phyloP scores from a whole-genome alignment of 1,284 basidiomycete genomes.

The Crepidotus sp. region DNA sequence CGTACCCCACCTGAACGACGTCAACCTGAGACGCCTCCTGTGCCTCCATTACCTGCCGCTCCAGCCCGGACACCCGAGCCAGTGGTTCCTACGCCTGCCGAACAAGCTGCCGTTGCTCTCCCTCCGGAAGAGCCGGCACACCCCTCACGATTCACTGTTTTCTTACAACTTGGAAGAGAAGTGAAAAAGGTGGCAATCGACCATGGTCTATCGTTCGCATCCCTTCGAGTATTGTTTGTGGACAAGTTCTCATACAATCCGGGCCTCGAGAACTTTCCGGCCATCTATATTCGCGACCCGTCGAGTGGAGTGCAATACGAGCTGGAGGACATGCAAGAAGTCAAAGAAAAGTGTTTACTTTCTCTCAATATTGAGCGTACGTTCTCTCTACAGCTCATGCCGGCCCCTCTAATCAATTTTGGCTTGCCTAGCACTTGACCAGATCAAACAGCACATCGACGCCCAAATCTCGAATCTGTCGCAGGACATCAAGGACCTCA shows the following conservation, averaged over 20 bases:
- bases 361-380: slow-evolving; percentile 95
- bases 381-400: slow-evolving; percentile 24
- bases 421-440: slow-evolving; percentile 78
- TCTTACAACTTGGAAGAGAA: slow-evolving; percentile 86
- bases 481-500: slow-evolving; percentile 89
- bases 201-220: slow-evolving; percentile 60
- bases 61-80: slow-evolving; percentile 31
- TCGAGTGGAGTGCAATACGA: slow-evolving; percentile 91
- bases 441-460: slow-evolving; percentile 98
- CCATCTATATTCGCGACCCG: slow-evolving; percentile 91
- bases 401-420: slow-evolving; percentile 9
- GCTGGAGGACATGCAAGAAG: slow-evolving; percentile 90
- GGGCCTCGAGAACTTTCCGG: slow-evolving; percentile 88
- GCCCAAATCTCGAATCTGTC: slow-evolving; percentile 78
- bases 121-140: slow-evolving; percentile 8
- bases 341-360: slow-evolving; percentile 80
- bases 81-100: slow-evolving; percentile 18
- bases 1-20: slow-evolving; percentile 29
- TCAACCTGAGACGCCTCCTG: slow-evolving; percentile 32
- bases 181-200: slow-evolving; percentile 84
- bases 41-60: slow-evolving; percentile 35
- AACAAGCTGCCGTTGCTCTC: slow-evolving; percentile 19
- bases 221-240: slow-evolving; percentile 81
- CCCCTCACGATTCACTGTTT: slow-evolving; percentile 55
- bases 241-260: slow-evolving; percentile 95